Percentiles rank a stretch among this genome's conserved stretches.
Conservation (phyloP, 1,284 basidiomycete genomes). For the Bjerkandera adusta region DNA sequence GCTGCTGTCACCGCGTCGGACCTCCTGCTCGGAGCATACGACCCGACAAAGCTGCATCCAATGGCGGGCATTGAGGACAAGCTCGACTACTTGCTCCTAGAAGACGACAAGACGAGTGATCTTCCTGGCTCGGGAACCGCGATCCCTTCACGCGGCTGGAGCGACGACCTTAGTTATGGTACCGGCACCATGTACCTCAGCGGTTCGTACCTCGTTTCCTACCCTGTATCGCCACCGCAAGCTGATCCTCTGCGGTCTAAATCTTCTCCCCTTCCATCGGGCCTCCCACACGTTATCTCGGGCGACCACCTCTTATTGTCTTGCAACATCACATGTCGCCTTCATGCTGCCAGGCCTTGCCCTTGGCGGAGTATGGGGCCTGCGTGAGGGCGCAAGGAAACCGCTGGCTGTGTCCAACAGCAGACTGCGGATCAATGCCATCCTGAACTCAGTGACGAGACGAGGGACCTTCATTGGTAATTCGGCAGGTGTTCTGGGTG, state of each 20-base stretch:
- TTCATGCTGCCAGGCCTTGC: slow-evolving; percentile 75
- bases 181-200: slow-evolving; percentile 98
- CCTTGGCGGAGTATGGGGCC: slow-evolving; percentile 92
- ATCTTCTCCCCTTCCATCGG: slow-evolving; percentile 28
- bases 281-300: slow-evolving; percentile 69
- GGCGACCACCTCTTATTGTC: slow-evolving; percentile 67
- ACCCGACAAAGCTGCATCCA: slow-evolving; percentile 88
- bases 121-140: slow-evolving; percentile 85
- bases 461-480: slow-evolving; percentile 98
- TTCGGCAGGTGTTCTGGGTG: slow-evolving; percentile 96
- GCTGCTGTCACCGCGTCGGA: slow-evolving; percentile 70
- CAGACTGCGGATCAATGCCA: slow-evolving; percentile 92
- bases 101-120: slow-evolving; percentile 90
- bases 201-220: slow-evolving; percentile 63
- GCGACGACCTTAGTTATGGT: slow-evolving; percentile 99
- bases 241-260: slow-evolving; percentile 17
- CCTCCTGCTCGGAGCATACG: slow-evolving; percentile 81
- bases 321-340: slow-evolving; percentile 70
- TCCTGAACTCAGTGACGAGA: slow-evolving; percentile 95
- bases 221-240: slow-evolving; percentile 17
- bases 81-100: slow-evolving; percentile 89
- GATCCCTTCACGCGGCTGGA: slow-evolving; percentile 94
- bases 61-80: slow-evolving; percentile 86
- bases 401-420: slow-evolving; percentile 83
- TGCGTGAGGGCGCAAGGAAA: slow-evolving; percentile 90